A percentile compares a stretch with the other conserved stretches of the same genome.
phyloP scores from a whole-genome alignment of 331 rosid species.

The Arachis monticola region DNA sequence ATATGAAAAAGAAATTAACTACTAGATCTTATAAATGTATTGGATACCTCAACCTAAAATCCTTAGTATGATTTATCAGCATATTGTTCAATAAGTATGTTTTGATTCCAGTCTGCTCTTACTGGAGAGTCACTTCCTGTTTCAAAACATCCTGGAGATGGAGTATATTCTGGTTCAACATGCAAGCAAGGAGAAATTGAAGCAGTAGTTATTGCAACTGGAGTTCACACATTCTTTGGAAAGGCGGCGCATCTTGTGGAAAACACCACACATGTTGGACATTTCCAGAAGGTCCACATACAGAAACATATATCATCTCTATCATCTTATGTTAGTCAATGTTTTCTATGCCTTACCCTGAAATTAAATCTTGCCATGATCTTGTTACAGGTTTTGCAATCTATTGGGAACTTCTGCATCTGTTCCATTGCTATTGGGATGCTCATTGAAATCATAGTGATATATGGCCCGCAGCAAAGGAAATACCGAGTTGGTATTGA shows the following conservation, averaged over 20 bases:
- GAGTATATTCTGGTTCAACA: constrained; percentile 81
- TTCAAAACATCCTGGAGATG: constrained; percentile 63
- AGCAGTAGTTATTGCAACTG: constrained; percentile 80
- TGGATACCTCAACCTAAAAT: constrained; percentile 8
- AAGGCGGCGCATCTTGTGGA: constrained; percentile 92
- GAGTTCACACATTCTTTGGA: constrained; percentile 84
- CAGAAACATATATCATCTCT: neutral
- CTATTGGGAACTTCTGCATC: constrained; percentile 79
- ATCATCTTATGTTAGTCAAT: constrained; percentile 15
- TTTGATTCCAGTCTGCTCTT: constrained; percentile 69
- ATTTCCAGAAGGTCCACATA: constrained; percentile 66
- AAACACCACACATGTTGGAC: constrained; percentile 76
- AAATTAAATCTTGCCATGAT: neutral
- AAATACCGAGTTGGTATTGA: constrained; percentile 57
- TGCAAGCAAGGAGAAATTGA: constrained; percentile 90
- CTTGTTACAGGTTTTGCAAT: constrained; percentile 65
- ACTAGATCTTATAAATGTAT: neutral
- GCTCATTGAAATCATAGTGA: constrained; percentile 65
- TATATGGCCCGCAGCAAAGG: constrained; percentile 45
- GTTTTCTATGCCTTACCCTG: neutral
- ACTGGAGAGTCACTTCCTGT: constrained; percentile 77
- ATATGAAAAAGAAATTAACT: neutral
- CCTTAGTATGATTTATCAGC: constrained; percentile 13
- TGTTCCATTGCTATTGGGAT: constrained; percentile 81
- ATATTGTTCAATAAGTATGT: constrained; percentile 1